A percentile compares a stretch with the other conserved stretches of the same genome.
Evolutionary conservation across 2,329 filamentous ascomycete genomes (phyloP).

Genomic region (Exophiala aquamarina): DNA sequence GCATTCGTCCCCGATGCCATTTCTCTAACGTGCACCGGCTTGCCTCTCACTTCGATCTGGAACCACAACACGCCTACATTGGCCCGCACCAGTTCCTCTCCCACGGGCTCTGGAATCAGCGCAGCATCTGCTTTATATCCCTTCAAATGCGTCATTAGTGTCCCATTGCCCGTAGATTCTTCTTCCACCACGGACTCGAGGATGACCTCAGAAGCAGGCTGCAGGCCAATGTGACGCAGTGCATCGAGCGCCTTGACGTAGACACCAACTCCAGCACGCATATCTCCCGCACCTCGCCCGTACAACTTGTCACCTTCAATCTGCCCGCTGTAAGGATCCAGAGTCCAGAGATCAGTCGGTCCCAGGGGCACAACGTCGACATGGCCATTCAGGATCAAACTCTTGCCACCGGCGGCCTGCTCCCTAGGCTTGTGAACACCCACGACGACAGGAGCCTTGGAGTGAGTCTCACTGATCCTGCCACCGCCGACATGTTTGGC

Average conservation of each 20-base stretch:
- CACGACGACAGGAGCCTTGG: constrained; percentile 20
- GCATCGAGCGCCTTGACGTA: constrained; percentile 21
- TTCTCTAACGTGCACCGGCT: constrained; percentile 18
- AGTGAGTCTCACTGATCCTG: constrained; percentile 20
- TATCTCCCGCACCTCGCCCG: constrained; percentile 20
- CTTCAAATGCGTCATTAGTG: constrained; percentile 24
- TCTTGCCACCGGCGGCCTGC: constrained; percentile 14
- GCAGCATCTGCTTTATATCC: constrained; percentile 25
- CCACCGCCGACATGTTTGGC: constrained; percentile 18
- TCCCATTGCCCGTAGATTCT: constrained; percentile 25
- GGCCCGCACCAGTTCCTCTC: constrained; percentile 22
- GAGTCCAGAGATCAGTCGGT: constrained; percentile 20
- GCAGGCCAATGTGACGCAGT: constrained; percentile 12
- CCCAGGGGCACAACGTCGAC: constrained; percentile 23
- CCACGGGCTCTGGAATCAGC: constrained; percentile 21
- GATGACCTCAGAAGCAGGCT: constrained; percentile 23
- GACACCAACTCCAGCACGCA: constrained; percentile 15
- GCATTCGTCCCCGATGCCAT: constrained; percentile 23
- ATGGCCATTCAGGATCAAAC: constrained; percentile 24
- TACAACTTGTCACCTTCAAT: constrained; percentile 21
- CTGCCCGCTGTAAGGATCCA: constrained; percentile 20
- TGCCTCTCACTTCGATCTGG: constrained; percentile 21
- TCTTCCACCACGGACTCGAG: constrained; percentile 22
- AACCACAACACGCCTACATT: constrained; percentile 26
- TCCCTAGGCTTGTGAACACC: constrained; percentile 21